Evolutionary conservation across 495 filamentous ascomycete genomes (phyloP).

Genomic region (Wilcoxina mikolae): DNA sequence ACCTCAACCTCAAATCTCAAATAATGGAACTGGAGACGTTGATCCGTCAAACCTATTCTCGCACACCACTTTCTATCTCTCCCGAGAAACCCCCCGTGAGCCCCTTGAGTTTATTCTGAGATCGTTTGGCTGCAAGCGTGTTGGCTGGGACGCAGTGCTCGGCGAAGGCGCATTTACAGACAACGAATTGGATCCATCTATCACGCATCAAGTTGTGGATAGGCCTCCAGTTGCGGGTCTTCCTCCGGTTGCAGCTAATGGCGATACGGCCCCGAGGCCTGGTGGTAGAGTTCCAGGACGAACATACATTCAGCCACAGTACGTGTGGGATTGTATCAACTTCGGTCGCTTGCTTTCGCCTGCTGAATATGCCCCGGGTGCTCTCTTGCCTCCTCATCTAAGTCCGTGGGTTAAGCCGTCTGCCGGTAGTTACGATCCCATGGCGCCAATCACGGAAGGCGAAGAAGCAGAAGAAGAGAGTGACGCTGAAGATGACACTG

Average conservation of each 20-base stretch:
- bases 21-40: slow-evolving; percentile 35
- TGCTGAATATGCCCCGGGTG: slow-evolving; percentile 79
- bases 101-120: slow-evolving; percentile 88
- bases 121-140: slow-evolving; percentile 86
- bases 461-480: slow-evolving; percentile 64
- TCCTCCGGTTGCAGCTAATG: slow-evolving; percentile 39
- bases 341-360: slow-evolving; percentile 71
- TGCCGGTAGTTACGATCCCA: slow-evolving; percentile 79
- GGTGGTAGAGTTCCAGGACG: slow-evolving; percentile 66
- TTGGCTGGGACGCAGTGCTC: slow-evolving; percentile 80
- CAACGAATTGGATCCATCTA: slow-evolving; percentile 67
- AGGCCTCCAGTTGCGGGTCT: slow-evolving; percentile 54
- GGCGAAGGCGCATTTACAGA: slow-evolving; percentile 87
- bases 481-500: slow-evolving; percentile 17
- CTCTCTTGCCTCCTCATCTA: slow-evolving; percentile 77
- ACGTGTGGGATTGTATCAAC: slow-evolving; percentile 96
- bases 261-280: slow-evolving; percentile 34
- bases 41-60: slow-evolving; percentile 59
- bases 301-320: slow-evolving; percentile 90
- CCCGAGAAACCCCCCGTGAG: slow-evolving; percentile 79
- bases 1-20: slow-evolving; percentile 57
- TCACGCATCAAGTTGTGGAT: slow-evolving; percentile 95
- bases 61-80: slow-evolving; percentile 79
- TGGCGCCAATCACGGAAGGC: slow-evolving; percentile 53
- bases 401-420: slow-evolving; percentile 88